Conservation (phyloP, 805 yeast species). For the Nakazawaea molendinolei region DNA sequence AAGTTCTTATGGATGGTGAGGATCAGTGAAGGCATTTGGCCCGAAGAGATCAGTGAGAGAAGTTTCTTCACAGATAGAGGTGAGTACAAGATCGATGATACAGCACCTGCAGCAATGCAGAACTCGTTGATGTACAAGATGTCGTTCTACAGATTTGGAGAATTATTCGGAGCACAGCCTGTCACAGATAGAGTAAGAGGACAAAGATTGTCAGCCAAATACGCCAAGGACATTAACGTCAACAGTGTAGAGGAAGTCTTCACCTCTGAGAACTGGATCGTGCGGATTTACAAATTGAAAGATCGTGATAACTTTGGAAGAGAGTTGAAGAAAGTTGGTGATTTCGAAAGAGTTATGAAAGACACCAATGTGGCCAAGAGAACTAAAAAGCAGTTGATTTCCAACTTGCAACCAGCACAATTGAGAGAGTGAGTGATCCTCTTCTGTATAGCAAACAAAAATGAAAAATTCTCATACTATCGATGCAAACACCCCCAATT, state of each 20-base stretch:
- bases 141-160: constrained; percentile 83
- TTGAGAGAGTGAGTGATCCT: constrained; percentile 7
- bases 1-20: constrained; percentile 98
- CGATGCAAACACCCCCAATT: no score
- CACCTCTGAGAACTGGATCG: constrained; percentile 95
- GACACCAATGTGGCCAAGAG: constrained; percentile 7
- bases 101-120: constrained; percentile 80
- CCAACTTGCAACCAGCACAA: constrained; percentile 1
- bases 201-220: constrained; percentile 39
- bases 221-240: constrained; percentile 43
- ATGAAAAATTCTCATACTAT: neutral
- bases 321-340: constrained; percentile 52
- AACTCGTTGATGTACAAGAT: constrained; percentile 91
- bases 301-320: constrained; percentile 86
- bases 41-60: constrained; percentile 90
- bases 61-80: constrained; percentile 79
- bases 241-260: constrained; percentile 88
- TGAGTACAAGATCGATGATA: constrained; percentile 79
- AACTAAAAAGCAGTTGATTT: constrained; percentile 10
- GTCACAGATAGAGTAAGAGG: constrained; percentile 84
- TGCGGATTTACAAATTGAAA: constrained; percentile 87
- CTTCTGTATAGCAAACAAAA: no score
- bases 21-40: constrained; percentile 99
- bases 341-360: constrained; percentile 32
- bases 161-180: constrained; percentile 44